Evolutionary conservation across 257 asterid genomes (phyloP), one percentile per base, ranked within the genome.

Genomic region (Solanum pennellii): DNA sequence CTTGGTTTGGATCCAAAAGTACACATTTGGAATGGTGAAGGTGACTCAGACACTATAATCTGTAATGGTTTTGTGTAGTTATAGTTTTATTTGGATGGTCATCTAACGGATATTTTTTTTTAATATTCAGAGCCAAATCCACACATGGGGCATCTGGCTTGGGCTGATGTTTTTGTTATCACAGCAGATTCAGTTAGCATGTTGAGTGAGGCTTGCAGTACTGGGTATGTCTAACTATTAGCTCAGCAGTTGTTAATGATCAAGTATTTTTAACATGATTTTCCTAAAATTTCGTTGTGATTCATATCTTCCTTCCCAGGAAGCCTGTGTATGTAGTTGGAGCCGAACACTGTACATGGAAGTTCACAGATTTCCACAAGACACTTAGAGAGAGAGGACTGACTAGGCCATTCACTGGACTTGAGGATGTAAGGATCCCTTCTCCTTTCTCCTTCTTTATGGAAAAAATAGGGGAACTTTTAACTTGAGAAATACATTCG

Each of bases 151-250:
- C 94, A 95, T 93, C 92, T 97, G 84, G 99, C 99, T 83, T 97
- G 99, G 99, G 99, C 95, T 6, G 99, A 95, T 92, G 92, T 97
- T 74, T 95, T 97, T 89, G 69, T 97, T 44, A 79, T 95, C 89
- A 97, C 99, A 62, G 98, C 99, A 68, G 99, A 97, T 93, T 97
- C 99, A 88, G 98, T 96, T 87, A 94, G 98, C 83, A 93, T 95
- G 99, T 86, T 97, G 92, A 97, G 99, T 88, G 99, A 97, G 91
- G 99, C 97, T 87, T 97, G 99, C 92, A 94, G 99, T 93, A 97
- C 99, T 9, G 99, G 99, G 99, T 95, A 95, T 89, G 92, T 35
- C 71, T 73, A 25, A 83, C 33, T 82, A 77, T 41, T 47, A 60
- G 21, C 42, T 82, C 29, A 82, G 27, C 7, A 37, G 80, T 87